These are phyloP conservation scores for Pseudocercospora fuligena DNA, from an alignment of 2,329 filamentous ascomycete genomes.

Conservation along the genomic window DNA sequence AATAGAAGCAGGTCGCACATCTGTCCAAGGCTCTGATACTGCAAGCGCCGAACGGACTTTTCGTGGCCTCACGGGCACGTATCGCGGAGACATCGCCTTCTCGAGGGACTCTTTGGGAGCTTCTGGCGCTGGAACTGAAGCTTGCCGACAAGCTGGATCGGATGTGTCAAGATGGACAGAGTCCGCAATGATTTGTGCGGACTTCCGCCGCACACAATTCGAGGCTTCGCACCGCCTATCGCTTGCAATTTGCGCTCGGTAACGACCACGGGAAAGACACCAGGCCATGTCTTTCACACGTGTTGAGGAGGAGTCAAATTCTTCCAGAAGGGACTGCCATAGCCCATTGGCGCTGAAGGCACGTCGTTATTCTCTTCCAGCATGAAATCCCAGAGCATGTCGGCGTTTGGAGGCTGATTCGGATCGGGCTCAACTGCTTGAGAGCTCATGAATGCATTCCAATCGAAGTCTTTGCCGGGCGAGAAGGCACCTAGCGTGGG, in stretches of 20 bases:
- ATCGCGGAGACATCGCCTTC: background rate
- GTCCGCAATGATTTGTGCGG: too few species aligned
- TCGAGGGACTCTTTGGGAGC: background rate
- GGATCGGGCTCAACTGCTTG: background rate
- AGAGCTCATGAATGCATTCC: background rate
- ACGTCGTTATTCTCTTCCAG: background rate
- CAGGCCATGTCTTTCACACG: background rate
- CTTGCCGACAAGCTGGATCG: background rate
- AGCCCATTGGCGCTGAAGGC: background rate
- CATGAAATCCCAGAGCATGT: background rate
- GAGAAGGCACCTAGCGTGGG: background rate
- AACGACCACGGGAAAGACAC: too few species aligned
- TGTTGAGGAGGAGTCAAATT: background rate
- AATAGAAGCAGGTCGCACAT: background rate
- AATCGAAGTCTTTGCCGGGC: background rate
- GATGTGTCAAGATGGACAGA: background rate
- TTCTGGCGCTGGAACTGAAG: background rate
- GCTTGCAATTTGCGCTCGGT: too few species aligned
- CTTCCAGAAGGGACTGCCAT: slow-evolving; percentile 3
- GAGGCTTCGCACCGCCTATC: too few species aligned
- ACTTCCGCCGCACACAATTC: too few species aligned
- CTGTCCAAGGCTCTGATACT: background rate
- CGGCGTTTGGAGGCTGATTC: background rate
- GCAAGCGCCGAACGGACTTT: background rate
- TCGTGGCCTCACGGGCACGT: background rate